Percentiles rank a stretch among this genome's conserved stretches.
phyloP scores from a whole-genome alignment of 345 rosid species.

The Melaleuca quinquenervia region DNA sequence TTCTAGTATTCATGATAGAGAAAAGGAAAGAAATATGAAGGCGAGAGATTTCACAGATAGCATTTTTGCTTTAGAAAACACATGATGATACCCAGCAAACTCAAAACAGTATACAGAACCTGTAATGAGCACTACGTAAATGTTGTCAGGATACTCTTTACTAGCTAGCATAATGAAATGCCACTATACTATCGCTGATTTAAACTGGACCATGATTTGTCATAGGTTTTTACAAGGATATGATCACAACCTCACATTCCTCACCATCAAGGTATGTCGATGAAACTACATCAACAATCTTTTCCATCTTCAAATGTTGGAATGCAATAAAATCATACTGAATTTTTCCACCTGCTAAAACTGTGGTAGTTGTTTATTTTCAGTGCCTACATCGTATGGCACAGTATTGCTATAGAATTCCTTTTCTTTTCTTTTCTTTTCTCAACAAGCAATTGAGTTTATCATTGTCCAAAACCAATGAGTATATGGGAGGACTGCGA shows the following conservation, averaged over 20 bases:
- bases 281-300: not conserved
- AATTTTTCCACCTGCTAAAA: not conserved
- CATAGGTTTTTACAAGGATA: constrained; percentile 55
- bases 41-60: not conserved
- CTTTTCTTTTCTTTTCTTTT: not conserved
- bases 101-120: not conserved
- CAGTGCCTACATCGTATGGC: not conserved
- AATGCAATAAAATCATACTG: not conserved
- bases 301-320: not conserved
- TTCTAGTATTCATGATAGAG: not conserved
- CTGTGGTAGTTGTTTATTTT: not conserved
- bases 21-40: not conserved
- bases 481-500: not conserved
- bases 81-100: not conserved
- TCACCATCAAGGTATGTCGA: constrained; percentile 47
- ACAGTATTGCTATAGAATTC: not conserved
- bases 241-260: constrained; percentile 59
- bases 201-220: not conserved
- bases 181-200: not conserved
- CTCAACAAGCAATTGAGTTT: not conserved
- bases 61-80: not conserved
- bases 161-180: not conserved
- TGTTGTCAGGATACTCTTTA: not conserved
- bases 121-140: not conserved
- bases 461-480: not conserved